Evolutionary conservation across 2,329 filamentous ascomycete genomes (phyloP).

Genomic region (Tolypocladium sp.): DNA sequence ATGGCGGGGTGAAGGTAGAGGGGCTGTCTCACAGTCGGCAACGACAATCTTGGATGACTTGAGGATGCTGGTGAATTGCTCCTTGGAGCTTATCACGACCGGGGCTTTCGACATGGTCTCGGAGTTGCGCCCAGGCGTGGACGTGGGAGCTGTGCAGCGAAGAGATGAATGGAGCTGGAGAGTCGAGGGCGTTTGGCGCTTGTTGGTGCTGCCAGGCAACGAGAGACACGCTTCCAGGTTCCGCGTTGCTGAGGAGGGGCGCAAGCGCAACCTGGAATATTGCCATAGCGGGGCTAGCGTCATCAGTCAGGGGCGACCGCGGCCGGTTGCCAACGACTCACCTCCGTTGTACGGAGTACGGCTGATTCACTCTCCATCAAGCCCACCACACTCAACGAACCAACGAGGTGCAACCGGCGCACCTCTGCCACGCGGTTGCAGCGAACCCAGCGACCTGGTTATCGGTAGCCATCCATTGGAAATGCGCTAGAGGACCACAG

Average conservation of each 20-base stretch:
- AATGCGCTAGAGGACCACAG: background rate
- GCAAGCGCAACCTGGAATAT: background rate
- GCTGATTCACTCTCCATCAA: background rate
- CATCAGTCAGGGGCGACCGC: background rate
- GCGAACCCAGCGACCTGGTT: background rate
- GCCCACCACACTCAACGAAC: background rate
- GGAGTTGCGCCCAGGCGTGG: background rate
- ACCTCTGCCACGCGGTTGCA: background rate
- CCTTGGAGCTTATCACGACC: slow-evolving; percentile 33
- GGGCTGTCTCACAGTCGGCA: slow-evolving; percentile 65
- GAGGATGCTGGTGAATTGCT: slow-evolving; percentile 60
- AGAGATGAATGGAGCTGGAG: background rate
- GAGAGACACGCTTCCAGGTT: background rate
- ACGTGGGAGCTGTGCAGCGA: background rate
- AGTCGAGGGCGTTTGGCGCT: background rate
- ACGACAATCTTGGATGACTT: slow-evolving; percentile 71
- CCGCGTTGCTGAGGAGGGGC: background rate
- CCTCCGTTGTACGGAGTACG: too few relatives aligned
- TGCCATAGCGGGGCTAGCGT: background rate
- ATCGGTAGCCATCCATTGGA: background rate
- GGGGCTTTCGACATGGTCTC: slow-evolving; percentile 18
- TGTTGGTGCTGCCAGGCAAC: background rate
- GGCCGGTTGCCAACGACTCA: too few relatives aligned
- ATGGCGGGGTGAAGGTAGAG: slow-evolving; percentile 4
- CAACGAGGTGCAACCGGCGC: background rate